Evolutionary conservation across 2,329 filamentous ascomycete genomes (phyloP), one percentile per base, ranked within the genome.

Genomic region (Chlorencoelia australis): DNA sequence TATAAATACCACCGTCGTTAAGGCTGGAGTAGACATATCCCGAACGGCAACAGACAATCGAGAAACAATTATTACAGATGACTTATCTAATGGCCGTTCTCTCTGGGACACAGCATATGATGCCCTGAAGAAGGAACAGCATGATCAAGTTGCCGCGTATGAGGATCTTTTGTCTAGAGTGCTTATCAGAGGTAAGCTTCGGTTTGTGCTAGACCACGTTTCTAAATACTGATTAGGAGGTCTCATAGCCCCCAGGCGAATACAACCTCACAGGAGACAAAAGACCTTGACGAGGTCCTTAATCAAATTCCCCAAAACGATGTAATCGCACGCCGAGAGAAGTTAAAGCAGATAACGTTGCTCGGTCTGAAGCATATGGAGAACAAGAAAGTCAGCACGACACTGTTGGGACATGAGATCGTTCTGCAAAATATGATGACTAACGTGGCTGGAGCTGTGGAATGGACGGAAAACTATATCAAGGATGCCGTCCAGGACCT

Each of bases 401-500:
- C 21, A 11, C 21, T 37, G 27, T 37, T 37, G 18, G 46, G 48
- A 24, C 41, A 41, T 24, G 40, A 48, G 25, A 44, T 50, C 18
- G 40, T 39, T 13, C 24, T 50, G 16, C 33, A 33, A 22, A 40
- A 55, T 25, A 41, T 48, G n/a, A 41, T 56, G 18, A 38, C 43
- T n/a, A 29, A 53, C 9, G 46, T 44, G 4, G 47, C 46, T 6
- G 10, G 37, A 0, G 22, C 52, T 4, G 37, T 53, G 3, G 19
- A 47, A 28, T 39, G 45, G 39, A 41, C 44, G 9, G 54, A 59
- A 31, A 31, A 32, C 27, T 47, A 40, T 25, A 44, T 59, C 18
- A 34, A 35, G 7, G 39, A 52, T 6, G 57, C 51, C n/a, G 48
- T 55, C 30, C 53, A 53, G 35, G 50, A 30, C 8, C 54, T 51